A percentile compares a stretch with the other conserved stretches of the same genome.
These are phyloP conservation scores for Dictyophora rubrovolvata DNA, from an alignment of 768 basidiomycete species.

Conservation along the genomic window DNA sequence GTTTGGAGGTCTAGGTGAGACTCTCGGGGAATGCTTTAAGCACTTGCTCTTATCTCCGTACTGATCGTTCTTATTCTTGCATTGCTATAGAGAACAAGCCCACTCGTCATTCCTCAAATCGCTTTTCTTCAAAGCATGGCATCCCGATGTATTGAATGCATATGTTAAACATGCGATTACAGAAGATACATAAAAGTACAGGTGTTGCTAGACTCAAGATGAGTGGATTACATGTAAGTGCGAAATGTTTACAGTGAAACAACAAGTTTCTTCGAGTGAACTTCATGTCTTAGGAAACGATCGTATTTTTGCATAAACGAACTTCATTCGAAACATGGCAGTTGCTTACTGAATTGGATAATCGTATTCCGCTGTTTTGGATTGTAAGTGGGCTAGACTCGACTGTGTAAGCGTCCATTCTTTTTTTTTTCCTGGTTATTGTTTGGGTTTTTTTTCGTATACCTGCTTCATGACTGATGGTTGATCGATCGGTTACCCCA, in stretches of 20 bases:
- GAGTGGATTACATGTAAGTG: constrained; percentile 38
- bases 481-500: too few relatives aligned
- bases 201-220: constrained; percentile 53
- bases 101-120: constrained; percentile 33
- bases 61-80: too few relatives aligned
- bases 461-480: neutral
- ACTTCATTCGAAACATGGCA: constrained; percentile 27
- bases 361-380: constrained; percentile 43
- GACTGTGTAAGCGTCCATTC: constrained; percentile 23
- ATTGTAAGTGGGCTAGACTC: constrained; percentile 39
- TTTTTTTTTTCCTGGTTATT: neutral
- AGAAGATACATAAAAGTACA: constrained; percentile 19
- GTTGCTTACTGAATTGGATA: constrained; percentile 30
- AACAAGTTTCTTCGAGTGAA: neutral
- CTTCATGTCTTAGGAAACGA: constrained; percentile 39
- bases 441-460: neutral
- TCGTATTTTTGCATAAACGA: constrained; percentile 42
- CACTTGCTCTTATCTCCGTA: neutral
- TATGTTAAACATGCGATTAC: constrained; percentile 55
- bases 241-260: neutral
- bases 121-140: constrained; percentile 66
- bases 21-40: neutral
- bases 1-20: constrained; percentile 54
- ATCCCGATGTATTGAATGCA: constrained; percentile 45
- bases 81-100: constrained; percentile 47